Evolutionary conservation across 2,329 filamentous ascomycete genomes (phyloP).

Genomic region (Arthrobotrys megalospora): DNA sequence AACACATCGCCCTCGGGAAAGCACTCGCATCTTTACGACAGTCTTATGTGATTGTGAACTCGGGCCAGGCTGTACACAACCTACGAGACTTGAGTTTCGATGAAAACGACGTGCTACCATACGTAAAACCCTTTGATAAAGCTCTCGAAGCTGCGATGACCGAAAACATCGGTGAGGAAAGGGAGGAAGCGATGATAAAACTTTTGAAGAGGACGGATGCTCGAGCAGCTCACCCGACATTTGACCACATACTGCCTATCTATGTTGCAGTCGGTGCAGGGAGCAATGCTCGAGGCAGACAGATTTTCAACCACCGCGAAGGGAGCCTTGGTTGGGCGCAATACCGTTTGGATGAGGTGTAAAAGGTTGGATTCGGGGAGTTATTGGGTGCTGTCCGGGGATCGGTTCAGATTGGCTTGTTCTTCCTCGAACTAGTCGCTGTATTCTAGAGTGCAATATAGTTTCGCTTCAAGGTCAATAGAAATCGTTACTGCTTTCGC

Average conservation of each 20-base stretch:
- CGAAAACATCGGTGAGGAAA: slow-evolving; percentile 68
- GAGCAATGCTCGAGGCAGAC: slow-evolving; percentile 69
- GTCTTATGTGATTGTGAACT: slow-evolving; percentile 78
- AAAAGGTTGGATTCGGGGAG: neutral
- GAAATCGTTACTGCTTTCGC: neutral
- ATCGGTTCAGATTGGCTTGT: no score
- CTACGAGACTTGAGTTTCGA: slow-evolving; percentile 71
- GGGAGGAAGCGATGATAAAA: slow-evolving; percentile 69
- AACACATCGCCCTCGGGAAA: slow-evolving; percentile 78
- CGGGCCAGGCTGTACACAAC: slow-evolving; percentile 83
- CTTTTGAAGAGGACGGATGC: slow-evolving; percentile 72
- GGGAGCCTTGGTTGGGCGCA: slow-evolving; percentile 73
- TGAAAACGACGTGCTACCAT: slow-evolving; percentile 71
- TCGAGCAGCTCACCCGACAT: slow-evolving; percentile 75
- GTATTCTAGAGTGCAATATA: slow-evolving; percentile 16
- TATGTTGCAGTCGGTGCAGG: slow-evolving; percentile 74
- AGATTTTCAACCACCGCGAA: slow-evolving; percentile 70
- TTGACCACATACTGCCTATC: slow-evolving; percentile 76
- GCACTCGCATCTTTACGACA: slow-evolving; percentile 78
- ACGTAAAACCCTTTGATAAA: slow-evolving; percentile 76
- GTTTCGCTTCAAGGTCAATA: neutral
- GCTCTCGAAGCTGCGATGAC: slow-evolving; percentile 77
- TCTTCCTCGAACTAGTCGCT: neutral
- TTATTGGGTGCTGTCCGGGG: neutral
- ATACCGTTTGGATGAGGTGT: slow-evolving; percentile 65